Base-by-base conservation (phyloP, 768 basidiomycete species). In the Leccinum ochraceum region DNA sequence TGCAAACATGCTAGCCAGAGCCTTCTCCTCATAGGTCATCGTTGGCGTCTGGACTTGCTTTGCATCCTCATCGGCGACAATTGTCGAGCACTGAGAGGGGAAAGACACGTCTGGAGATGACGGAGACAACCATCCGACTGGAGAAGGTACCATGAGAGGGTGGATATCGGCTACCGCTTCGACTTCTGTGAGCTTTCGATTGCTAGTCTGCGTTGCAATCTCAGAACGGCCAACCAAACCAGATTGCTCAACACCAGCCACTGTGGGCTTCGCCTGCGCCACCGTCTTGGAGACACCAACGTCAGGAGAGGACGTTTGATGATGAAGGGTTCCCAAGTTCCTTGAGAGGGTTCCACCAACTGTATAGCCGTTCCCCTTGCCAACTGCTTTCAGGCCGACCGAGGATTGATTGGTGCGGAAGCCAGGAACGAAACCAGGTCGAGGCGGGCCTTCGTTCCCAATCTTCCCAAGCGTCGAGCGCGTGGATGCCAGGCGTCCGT, bases 21-120 rank as follows among this genome's bases (percentile, higher is more conserved):
- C 16, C 11, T 42, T 32, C 32, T 32, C 20, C 2, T 51, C n/a
- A 3, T 10, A 26, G 16, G 26, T 17, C 5, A 17, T 46, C 2
- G 14, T 24, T 16, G 9, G 4, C 0, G 34, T 49, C n/a, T 52
- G 20, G 20, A 14, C 20, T 8, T n/a, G 37, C 9, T 52, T 26
- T 13, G n/a, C 28, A 24, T 34, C 59, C 3, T 36, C 17, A 22
- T 26, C 28, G 17, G 36, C 34, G 8, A 56, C 37, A 4, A 60
- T 37, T 1, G 50, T 58, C 63, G 50, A 56, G 11, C 37, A 56
- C 22, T 53, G 67, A 0, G 63, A 65, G 2, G 51, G 63, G 39
- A 54, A 59, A 17, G 57, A 55, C 13, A 59, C 28, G 17, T 46
- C 50, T 7, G 66, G 44, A 13, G 56, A 53, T 2, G 30, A 6